Evolutionary conservation across 805 yeast genomes (phyloP).

Genomic region (Kodamaea fukazawae): DNA sequence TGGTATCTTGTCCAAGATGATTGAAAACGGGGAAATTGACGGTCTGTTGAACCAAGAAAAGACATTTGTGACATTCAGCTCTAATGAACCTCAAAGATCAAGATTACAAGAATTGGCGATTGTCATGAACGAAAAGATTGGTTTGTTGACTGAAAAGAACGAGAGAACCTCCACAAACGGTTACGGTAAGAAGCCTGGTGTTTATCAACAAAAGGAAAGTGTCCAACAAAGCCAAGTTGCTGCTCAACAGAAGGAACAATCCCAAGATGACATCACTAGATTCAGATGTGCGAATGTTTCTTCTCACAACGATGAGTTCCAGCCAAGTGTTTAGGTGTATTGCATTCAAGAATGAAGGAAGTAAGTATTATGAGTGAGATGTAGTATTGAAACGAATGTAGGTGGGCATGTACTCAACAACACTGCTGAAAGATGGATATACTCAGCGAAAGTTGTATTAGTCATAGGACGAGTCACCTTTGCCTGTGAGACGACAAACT

Average conservation of each 20-base stretch:
- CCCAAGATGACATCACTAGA: conserved; percentile 38
- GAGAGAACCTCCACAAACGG: conserved; percentile 82
- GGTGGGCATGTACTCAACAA: too few species aligned
- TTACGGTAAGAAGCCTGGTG: conserved; percentile 43
- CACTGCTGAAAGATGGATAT: too few species aligned
- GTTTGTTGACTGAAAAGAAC: conserved; percentile 75
- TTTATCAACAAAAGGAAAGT: conserved; percentile 16
- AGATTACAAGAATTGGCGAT: conserved; percentile 86
- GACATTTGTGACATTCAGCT: conserved; percentile 56
- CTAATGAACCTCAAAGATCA: conserved; percentile 75
- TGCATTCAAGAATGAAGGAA: conserved; percentile 1
- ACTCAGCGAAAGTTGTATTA: too few species aligned
- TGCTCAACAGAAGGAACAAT: conserved; percentile 26
- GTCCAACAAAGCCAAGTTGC: conserved; percentile 34
- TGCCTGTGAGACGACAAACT: too few species aligned
- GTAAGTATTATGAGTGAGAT: not conserved
- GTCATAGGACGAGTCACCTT: too few species aligned
- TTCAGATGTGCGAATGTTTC: conserved; percentile 46
- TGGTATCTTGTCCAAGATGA: conserved; percentile 69
- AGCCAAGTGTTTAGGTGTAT: conserved; percentile 24
- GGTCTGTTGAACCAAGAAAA: conserved; percentile 73
- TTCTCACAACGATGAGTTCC: conserved; percentile 44
- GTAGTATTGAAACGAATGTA: too few species aligned
- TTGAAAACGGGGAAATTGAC: conserved; percentile 70
- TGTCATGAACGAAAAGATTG: conserved; percentile 77